These are phyloP conservation scores for Curvularia lunata DNA, from an alignment of 2,329 filamentous ascomycete genomes.

Conservation along the genomic window DNA sequence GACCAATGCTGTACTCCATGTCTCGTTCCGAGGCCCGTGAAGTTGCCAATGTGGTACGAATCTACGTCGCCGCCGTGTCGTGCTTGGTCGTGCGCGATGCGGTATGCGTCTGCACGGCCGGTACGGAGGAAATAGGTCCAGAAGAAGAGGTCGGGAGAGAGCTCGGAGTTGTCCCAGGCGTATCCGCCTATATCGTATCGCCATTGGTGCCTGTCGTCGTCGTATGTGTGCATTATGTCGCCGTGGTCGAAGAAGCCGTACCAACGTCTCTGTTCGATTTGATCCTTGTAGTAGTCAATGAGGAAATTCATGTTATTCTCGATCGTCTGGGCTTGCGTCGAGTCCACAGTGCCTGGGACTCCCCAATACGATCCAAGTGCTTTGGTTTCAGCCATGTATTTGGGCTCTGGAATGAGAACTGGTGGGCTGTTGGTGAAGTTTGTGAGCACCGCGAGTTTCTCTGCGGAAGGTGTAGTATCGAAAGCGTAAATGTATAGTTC, in stretches of 20 bases:
- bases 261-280: slow-evolving; percentile 65
- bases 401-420: slow-evolving; percentile 56
- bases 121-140: slow-evolving; percentile 69
- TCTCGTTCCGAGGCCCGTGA: slow-evolving; percentile 66
- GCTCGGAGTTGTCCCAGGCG: slow-evolving; percentile 69
- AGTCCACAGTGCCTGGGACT: slow-evolving; percentile 48
- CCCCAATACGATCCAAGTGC: slow-evolving; percentile 65
- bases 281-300: slow-evolving; percentile 61
- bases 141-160: slow-evolving; percentile 67
- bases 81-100: slow-evolving; percentile 64
- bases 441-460: slow-evolving; percentile 55
- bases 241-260: slow-evolving; percentile 69
- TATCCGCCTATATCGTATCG: slow-evolving; percentile 69
- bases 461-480: slow-evolving; percentile 58
- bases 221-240: slow-evolving; percentile 69
- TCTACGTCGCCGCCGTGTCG: slow-evolving; percentile 68
- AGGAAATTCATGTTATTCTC: slow-evolving; percentile 64
- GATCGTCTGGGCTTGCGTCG: slow-evolving; percentile 44
- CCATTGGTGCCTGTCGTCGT: slow-evolving; percentile 65
- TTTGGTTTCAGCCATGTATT: slow-evolving; percentile 59
- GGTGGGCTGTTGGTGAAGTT: slow-evolving; percentile 60
- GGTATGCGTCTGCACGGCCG: slow-evolving; percentile 63
- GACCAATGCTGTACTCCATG: slow-evolving; percentile 68
- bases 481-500: slow-evolving; percentile 63
- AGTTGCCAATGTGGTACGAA: slow-evolving; percentile 65